A percentile compares a stretch with the other conserved stretches of the same genome.
These are phyloP conservation scores for Aspergillus brasiliensis DNA, from an alignment of 2,329 filamentous ascomycete species.

Conservation along the genomic window DNA sequence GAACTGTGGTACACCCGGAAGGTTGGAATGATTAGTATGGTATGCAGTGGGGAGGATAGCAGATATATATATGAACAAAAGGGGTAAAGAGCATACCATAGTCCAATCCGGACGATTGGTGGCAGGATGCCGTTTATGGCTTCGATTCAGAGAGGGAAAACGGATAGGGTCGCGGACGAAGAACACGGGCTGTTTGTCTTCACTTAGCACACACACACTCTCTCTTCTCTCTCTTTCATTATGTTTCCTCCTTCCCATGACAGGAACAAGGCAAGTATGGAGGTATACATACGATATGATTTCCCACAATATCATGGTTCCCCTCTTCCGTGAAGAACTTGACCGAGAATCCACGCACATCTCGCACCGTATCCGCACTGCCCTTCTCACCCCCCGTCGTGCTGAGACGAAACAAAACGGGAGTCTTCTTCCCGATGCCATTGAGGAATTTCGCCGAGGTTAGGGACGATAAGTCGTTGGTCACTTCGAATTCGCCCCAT, in stretches of 20 bases:
- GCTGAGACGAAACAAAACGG: constrained; percentile 51
- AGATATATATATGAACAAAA: neutral
- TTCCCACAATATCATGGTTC: constrained; percentile 39
- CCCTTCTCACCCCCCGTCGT: constrained; percentile 53
- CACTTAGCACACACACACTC: no score
- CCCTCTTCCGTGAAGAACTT: constrained; percentile 58
- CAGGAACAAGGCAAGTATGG: neutral
- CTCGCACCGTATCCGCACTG: constrained; percentile 52
- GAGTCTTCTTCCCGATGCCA: constrained; percentile 57
- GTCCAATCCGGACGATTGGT: neutral
- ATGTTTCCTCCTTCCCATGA: neutral
- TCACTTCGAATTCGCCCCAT: constrained; percentile 63
- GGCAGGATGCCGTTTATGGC: neutral
- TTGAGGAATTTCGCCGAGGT: constrained; percentile 59
- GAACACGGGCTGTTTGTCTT: neutral
- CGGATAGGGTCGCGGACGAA: neutral
- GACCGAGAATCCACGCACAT: constrained; percentile 53
- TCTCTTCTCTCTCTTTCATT: no score
- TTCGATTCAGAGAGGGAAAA: neutral
- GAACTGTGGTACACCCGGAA: constrained; percentile 43
- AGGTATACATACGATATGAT: constrained; percentile 23
- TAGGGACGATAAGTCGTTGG: constrained; percentile 59
- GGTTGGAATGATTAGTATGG: no score
- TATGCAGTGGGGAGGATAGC: neutral
- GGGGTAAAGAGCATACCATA: neutral